phyloP scores from a whole-genome alignment of 352 stramenopile species.

The Phytophthora sojae region DNA sequence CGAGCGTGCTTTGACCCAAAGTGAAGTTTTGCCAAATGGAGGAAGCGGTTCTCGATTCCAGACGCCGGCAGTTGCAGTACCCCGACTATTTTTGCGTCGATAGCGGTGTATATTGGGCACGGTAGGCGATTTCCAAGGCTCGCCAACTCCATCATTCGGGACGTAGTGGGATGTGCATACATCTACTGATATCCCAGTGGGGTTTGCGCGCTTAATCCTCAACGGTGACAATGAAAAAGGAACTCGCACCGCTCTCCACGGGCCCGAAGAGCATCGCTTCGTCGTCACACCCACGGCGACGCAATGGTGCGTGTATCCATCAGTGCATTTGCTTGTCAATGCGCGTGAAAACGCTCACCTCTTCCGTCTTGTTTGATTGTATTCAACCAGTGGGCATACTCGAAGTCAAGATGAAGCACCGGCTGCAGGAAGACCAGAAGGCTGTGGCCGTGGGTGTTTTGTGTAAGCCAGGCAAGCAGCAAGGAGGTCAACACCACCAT shows the following conservation, averaged over 20 bases:
- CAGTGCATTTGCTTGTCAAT: neutral
- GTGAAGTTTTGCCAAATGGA: neutral
- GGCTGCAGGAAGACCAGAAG: slow-evolving; percentile 54
- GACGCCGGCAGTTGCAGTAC: slow-evolving; percentile 27
- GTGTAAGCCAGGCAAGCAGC: slow-evolving; percentile 21
- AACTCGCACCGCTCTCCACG: slow-evolving; percentile 32
- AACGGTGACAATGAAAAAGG: slow-evolving; percentile 30
- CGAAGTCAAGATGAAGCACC: slow-evolving; percentile 77
- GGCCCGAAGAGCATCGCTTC: slow-evolving; percentile 23
- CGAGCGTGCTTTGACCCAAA: neutral
- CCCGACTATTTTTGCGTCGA: slow-evolving; percentile 25
- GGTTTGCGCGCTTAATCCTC: slow-evolving; percentile 14
- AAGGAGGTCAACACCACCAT: slow-evolving; percentile 8
- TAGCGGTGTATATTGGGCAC: slow-evolving; percentile 8
- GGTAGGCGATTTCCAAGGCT: neutral
- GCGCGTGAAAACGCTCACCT: neutral
- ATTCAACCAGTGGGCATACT: slow-evolving; percentile 51
- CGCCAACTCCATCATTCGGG: neutral
- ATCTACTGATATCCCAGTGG: slow-evolving; percentile 13
- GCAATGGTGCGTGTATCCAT: slow-evolving; percentile 49
- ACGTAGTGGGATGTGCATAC: slow-evolving; percentile 21
- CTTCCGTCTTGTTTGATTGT: neutral
- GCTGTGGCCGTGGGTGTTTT: slow-evolving; percentile 60
- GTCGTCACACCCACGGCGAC: slow-evolving; percentile 39
- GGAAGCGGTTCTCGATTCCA: neutral